These are phyloP conservation scores for Fusarium coffeatum DNA, from an alignment of 2,329 filamentous ascomycete genomes.

Conservation along the genomic window DNA sequence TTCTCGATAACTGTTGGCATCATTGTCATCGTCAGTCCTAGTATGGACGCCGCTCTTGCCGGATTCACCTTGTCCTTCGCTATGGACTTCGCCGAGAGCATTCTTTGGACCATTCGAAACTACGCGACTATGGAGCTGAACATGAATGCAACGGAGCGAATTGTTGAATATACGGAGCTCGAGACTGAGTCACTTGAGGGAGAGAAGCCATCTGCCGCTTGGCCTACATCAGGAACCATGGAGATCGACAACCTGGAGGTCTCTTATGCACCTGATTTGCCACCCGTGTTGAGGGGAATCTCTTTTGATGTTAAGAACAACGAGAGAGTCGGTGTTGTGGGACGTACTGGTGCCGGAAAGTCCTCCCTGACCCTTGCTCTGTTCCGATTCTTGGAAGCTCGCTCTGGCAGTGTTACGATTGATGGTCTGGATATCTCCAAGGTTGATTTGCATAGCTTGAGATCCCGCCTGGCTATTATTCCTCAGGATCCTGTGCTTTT, in stretches of 20 bases:
- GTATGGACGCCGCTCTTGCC: constrained; percentile 75
- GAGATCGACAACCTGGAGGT: constrained; percentile 80
- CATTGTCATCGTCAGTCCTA: constrained; percentile 70
- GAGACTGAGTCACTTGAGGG: constrained; percentile 74
- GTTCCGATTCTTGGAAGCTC: constrained; percentile 80
- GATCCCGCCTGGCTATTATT: constrained; percentile 82
- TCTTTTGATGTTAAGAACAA: constrained; percentile 74
- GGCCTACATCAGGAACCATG: constrained; percentile 79
- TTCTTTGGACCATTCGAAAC: constrained; percentile 74
- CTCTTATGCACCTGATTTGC: constrained; percentile 76
- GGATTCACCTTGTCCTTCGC: constrained; percentile 82
- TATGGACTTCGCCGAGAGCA: constrained; percentile 72
- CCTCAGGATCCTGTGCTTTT: constrained; percentile 85
- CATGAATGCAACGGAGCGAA: constrained; percentile 82
- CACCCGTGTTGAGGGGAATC: constrained; percentile 76
- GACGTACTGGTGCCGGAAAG: constrained; percentile 82
- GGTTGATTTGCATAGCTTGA: constrained; percentile 75
- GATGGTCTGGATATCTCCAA: constrained; percentile 81
- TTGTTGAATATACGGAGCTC: constrained; percentile 79
- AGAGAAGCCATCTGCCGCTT: constrained; percentile 71
- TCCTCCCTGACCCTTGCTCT: constrained; percentile 79
- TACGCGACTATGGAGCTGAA: constrained; percentile 79
- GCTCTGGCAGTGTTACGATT: constrained; percentile 73
- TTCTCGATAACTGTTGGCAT: constrained; percentile 75
- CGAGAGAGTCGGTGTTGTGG: constrained; percentile 80